Conservation (phyloP, 2,329 filamentous ascomycete genomes). For the Lizonia empirigonia region DNA sequence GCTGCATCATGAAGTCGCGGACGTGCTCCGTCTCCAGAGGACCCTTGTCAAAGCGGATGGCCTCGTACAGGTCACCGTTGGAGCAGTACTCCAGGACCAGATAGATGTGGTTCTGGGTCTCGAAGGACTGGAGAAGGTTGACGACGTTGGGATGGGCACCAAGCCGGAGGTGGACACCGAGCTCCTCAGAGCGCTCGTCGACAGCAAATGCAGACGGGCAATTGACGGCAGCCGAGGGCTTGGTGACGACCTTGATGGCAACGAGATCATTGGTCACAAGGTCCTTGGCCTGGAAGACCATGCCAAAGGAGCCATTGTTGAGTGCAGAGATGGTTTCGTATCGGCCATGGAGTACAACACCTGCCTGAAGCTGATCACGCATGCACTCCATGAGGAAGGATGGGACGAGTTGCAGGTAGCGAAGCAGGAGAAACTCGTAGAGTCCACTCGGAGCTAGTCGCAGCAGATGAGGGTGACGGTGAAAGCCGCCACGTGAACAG, state of each 20-base stretch:
- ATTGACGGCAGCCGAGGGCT: conserved; percentile 68
- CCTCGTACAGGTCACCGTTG: conserved; percentile 95
- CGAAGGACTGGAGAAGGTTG: conserved; percentile 87
- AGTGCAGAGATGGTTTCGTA: conserved; percentile 91
- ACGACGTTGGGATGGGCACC: conserved; percentile 88
- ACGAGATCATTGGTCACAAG: conserved; percentile 76
- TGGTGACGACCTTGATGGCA: conserved; percentile 95
- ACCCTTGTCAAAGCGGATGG: conserved; percentile 85
- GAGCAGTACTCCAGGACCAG: conserved; percentile 94
- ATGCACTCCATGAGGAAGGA: conserved; percentile 75
- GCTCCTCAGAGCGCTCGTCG: conserved; percentile 83
- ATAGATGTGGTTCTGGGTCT: conserved; percentile 88
- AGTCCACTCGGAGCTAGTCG: conserved; percentile 40
- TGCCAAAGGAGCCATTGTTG: conserved; percentile 98
- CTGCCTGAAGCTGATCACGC: conserved; percentile 78
- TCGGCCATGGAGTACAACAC: conserved; percentile 82
- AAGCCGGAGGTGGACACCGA: conserved; percentile 78
- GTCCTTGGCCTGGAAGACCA: conserved; percentile 94
- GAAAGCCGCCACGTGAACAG: conserved; percentile 28
- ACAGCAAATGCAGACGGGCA: conserved; percentile 69
- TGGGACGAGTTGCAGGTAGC: conserved; percentile 24
- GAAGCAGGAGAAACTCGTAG: conserved; percentile 45
- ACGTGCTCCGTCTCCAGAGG: conserved; percentile 96
- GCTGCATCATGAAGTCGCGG: conserved; percentile 93
- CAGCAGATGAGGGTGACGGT: conserved; percentile 25